Base-by-base conservation (phyloP, 2,329 filamentous ascomycete species). In the Davidsoniella australis region DNA sequence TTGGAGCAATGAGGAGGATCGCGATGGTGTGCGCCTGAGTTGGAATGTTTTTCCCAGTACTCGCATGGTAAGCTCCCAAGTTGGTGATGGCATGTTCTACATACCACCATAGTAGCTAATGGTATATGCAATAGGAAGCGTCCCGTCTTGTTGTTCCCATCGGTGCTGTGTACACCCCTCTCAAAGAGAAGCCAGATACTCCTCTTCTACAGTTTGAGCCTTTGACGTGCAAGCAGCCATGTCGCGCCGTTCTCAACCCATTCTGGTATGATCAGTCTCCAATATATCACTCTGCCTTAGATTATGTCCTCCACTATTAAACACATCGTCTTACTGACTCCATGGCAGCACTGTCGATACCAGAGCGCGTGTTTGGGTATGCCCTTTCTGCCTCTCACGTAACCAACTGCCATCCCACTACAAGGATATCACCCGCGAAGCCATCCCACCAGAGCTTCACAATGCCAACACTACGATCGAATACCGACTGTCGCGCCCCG, bases 41-140 rank as follows among this genome's bases (percentile, higher is more conserved):
- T 98, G 91, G 91, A 98, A 98, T 64, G 93, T 93, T 54, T 94
- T 98, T 61, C 91, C 91, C 45, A 95, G 88, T 70, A 89, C 89
- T 61, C 86, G 91, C 64, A 95, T 98, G 87, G 88, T 86, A 59
- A 58, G 75, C 7, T 40, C 4, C 73, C 58, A 58, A 85, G 87
- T 86, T 29, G 20, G 26, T 17, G 36, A 41, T 33, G 29, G 9
- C 7, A 4, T 12, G 12, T n/a, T 42, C 20, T n/a, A 8, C 18
- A 9, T 20, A 7, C 40, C 18, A 20, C 7, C 6, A 16, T 42
- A 42, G 29, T 33, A 33, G 29, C 29, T 33, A 33, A 33, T 12
- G 12, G 12, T 58, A 54, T 50, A 5, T 36, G 14, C 10, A 16
- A 33, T 39, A 93, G 85, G 88, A 95, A 80, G 88, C 88, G 50